Evolutionary conservation across 192 early-diverging fungal genomes (phyloP), one percentile per base, ranked within the genome.

Genomic region (Geosiphon pyriformis): DNA sequence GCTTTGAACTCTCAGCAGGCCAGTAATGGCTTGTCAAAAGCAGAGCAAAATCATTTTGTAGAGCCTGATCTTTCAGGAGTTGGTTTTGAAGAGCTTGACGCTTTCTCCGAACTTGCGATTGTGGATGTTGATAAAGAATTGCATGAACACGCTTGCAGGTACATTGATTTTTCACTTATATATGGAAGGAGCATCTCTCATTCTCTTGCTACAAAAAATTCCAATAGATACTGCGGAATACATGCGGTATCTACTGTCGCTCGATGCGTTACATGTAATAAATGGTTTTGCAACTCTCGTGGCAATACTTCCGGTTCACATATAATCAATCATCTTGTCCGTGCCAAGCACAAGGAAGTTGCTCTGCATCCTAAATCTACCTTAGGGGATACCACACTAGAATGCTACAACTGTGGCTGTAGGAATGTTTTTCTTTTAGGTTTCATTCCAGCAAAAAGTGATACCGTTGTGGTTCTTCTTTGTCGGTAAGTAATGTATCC

Each of bases 391-490:
- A 94, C 92, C 1, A 83, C 88, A 1, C 82, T 99, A 35, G 96
- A 99, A 74, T 99, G 96, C 73, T 99, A 98, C 80, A 93, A 95
- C 76, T 99, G 96, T 76, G 93, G 95, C 15, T 89, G 84, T 35
- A 83, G 90, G 56, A 99, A 99, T 69, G 88, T 95, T 32, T 99
- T 99, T 75, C 81, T 94, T 51, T 85, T 99, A 31, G 97, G 97
- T 1, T 99, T 98, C 69, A 98, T 98, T 68, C 97, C 97, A 4
- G 97, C 97, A 25, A 99, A 99, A 78, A 88, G 89, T 29, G 94
- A 98, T 70, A 94, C 95, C 2, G 95, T 99, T 8, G 94, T 99
- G 7, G 95, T 99, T 17, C 78, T 99, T 29, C 84, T 99, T 37
- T 99, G 97, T 79, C 82, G 91, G 90, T 92, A 76, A 46, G 68